A percentile compares a stretch with the other conserved stretches of the same genome.
Conservation (phyloP, 768 basidiomycete species). For the Trametes maxima region DNA sequence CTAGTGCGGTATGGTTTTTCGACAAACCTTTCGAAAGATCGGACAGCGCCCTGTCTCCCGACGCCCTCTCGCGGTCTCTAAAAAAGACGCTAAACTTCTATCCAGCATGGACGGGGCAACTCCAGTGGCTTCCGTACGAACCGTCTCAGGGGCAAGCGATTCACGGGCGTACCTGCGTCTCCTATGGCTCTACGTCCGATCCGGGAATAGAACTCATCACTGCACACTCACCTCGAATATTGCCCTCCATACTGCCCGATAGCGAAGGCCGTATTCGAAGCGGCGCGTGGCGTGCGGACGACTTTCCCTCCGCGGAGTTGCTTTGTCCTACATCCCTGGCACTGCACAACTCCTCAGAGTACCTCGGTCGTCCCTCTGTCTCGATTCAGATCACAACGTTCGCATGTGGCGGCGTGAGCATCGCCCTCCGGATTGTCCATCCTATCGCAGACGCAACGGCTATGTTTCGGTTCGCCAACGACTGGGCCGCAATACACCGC, state of each 20-base stretch:
- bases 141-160: background rate
- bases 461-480: constrained; percentile 36
- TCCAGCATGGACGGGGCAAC: constrained; percentile 17
- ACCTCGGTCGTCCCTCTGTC: constrained; percentile 33
- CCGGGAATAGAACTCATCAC: constrained; percentile 16
- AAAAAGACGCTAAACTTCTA: constrained; percentile 7
- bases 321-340: background rate
- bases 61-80: background rate
- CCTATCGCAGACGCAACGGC: constrained; percentile 41
- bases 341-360: constrained; percentile 1
- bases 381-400: constrained; percentile 40
- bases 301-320: constrained; percentile 4
- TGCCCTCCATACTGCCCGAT: constrained; percentile 1
- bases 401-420: constrained; percentile 30
- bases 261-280: background rate
- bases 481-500: constrained; percentile 38
- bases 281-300: constrained; percentile 8
- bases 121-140: constrained; percentile 16
- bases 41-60: background rate
- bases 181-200: constrained; percentile 15
- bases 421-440: constrained; percentile 39
- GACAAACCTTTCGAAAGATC: background rate
- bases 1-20: constrained; percentile 18
- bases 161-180: constrained; percentile 11
- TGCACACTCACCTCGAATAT: background rate